Percentiles rank a stretch among this genome's conserved stretches.
These are phyloP conservation scores for Pythium phragmitis DNA, from an alignment of 352 stramenopile species.

Conservation along the genomic window DNA sequence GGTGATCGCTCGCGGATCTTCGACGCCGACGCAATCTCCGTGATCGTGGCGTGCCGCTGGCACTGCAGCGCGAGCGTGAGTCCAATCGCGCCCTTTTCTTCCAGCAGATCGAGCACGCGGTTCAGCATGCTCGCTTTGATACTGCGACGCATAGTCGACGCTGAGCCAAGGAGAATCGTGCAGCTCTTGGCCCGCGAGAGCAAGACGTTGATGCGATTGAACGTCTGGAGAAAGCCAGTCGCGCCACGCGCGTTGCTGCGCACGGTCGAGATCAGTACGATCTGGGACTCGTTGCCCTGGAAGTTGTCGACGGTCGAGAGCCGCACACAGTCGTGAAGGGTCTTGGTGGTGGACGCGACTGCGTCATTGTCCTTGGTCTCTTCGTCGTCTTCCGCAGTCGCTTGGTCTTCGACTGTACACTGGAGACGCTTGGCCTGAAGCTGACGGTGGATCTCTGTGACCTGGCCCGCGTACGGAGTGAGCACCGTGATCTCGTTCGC, in stretches of 20 bases:
- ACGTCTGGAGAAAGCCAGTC: constrained; percentile 70
- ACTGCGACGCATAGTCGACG: constrained; percentile 33
- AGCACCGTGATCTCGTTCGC: constrained; percentile 65
- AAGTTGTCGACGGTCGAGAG: constrained; percentile 69
- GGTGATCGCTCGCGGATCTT: constrained; percentile 34
- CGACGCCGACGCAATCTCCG: constrained; percentile 10
- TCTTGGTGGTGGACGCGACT: not conserved
- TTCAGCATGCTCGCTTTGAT: constrained; percentile 45
- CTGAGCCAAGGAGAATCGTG: constrained; percentile 52
- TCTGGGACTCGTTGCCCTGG: constrained; percentile 69
- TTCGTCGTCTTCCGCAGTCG: constrained; percentile 1
- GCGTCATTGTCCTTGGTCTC: not conserved
- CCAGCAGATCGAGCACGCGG: constrained; percentile 53
- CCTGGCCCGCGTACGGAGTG: constrained; percentile 84
- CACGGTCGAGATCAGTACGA: constrained; percentile 70
- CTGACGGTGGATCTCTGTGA: constrained; percentile 51
- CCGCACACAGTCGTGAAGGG: constrained; percentile 30
- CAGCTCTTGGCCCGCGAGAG: constrained; percentile 58
- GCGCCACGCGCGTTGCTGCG: constrained; percentile 44
- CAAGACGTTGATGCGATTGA: constrained; percentile 67
- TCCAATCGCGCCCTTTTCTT: constrained; percentile 31
- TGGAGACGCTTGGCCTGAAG: constrained; percentile 34
- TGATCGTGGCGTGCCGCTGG: constrained; percentile 41
- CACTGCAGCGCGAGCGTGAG: constrained; percentile 12
- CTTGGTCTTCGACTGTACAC: constrained; percentile 23